A percentile compares a stretch with the other conserved stretches of the same genome.
Conservation (phyloP, 306 rosid species). For the Corylus heterophylla region DNA sequence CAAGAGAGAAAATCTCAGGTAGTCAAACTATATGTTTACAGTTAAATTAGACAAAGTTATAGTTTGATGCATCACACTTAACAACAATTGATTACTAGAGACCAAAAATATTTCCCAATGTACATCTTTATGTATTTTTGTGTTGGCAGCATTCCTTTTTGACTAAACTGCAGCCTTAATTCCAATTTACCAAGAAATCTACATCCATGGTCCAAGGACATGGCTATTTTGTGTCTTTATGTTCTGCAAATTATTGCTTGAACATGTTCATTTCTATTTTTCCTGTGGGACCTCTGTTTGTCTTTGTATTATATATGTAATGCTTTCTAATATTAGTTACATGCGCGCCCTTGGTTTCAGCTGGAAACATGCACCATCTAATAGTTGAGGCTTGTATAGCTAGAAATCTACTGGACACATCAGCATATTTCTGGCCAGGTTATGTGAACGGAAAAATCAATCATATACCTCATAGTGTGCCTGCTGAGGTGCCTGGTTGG, state of each 20-base stretch:
- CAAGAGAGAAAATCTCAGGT: background rate
- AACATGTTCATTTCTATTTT: background rate
- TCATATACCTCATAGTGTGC: conserved; percentile 74
- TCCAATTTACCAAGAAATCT: background rate
- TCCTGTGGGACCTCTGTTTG: background rate
- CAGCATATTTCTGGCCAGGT: conserved; percentile 94
- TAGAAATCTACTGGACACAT: conserved; percentile 79
- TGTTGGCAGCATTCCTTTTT: background rate
- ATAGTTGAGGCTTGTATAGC: conserved; percentile 96
- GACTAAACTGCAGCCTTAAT: background rate
- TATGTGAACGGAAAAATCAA: conserved; percentile 67
- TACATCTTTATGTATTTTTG: background rate
- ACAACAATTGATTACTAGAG: background rate
- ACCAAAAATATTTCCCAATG: too few species aligned
- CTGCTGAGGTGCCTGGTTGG: conserved; percentile 80
- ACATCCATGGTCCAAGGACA: background rate
- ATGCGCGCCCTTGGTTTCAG: conserved; percentile 43
- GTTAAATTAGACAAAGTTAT: background rate
- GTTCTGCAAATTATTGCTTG: background rate
- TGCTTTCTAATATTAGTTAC: conserved; percentile 12
- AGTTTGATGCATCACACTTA: background rate
- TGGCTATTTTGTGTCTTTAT: background rate
- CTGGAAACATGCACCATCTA: conserved; percentile 95
- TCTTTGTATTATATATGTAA: conserved; percentile 11
- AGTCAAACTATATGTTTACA: background rate